Conservation (phyloP, 176 grass and related monocot genomes). For the Musa acuminata region DNA sequence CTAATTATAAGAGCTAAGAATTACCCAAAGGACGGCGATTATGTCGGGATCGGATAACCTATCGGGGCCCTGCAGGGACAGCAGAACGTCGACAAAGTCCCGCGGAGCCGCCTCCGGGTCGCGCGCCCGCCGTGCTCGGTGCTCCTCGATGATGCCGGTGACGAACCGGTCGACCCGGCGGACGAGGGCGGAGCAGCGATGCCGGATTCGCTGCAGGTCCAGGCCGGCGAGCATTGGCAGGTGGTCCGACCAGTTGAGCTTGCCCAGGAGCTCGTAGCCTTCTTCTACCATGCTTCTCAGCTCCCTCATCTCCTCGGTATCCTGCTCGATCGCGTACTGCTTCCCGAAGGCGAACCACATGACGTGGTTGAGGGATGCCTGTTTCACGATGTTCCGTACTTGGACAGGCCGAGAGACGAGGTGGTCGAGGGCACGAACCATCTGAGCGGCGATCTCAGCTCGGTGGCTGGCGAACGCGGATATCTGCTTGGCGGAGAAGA, state of each 20-base stretch:
- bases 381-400: constrained; percentile 43
- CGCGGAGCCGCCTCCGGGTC: not conserved
- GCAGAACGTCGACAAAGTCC: constrained; percentile 69
- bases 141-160: constrained; percentile 49
- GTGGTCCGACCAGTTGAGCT: constrained; percentile 83
- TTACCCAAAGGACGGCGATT: constrained; percentile 73
- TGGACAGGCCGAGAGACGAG: not conserved
- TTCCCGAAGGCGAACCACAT: constrained; percentile 70
- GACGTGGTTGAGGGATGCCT: constrained; percentile 55
- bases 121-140: constrained; percentile 7
- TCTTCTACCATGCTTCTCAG: constrained; percentile 56
- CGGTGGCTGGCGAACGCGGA: constrained; percentile 34
- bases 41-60: constrained; percentile 64
- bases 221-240: constrained; percentile 37
- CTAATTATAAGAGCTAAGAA: not conserved
- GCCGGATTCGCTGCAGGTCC: constrained; percentile 40
- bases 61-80: constrained; percentile 47
- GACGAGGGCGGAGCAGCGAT: constrained; percentile 46
- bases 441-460: constrained; percentile 44
- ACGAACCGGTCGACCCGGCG: constrained; percentile 54
- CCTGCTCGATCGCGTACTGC: constrained; percentile 30
- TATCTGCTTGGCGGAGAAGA: constrained; percentile 67
- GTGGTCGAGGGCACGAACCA: constrained; percentile 23
- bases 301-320: constrained; percentile 38
- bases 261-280: constrained; percentile 58